Percentiles rank a stretch among this genome's conserved stretches.
Evolutionary conservation across 83 land plant species (phyloP).

Genomic region (Picea abies): DNA sequence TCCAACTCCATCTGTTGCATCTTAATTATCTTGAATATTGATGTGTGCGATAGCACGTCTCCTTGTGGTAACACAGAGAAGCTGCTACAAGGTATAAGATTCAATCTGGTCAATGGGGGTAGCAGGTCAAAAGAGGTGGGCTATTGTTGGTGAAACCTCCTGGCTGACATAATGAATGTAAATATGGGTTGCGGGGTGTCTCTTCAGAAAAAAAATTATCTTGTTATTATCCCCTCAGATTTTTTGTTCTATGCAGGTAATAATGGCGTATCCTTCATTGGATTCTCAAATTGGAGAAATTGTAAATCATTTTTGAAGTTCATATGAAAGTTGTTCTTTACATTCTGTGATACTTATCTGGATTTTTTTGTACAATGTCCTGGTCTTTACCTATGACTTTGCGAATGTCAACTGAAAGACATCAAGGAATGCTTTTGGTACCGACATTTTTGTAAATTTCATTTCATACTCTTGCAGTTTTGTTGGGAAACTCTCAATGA

Average conservation of each 20-base stretch:
- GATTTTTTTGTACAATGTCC: too few relatives aligned
- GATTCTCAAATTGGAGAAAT: constrained; percentile 25
- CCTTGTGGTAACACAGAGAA: background rate
- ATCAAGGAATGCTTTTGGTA: too few relatives aligned
- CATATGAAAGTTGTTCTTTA: constrained; percentile 8
- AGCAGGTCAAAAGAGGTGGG: background rate
- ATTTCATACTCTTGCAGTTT: too few relatives aligned
- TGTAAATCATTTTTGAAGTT: constrained; percentile 20
- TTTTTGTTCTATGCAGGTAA: constrained; percentile 20
- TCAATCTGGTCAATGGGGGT: background rate
- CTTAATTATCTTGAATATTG: background rate
- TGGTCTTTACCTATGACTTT: too few relatives aligned
- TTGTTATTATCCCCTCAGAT: constrained; percentile 3
- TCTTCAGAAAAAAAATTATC: background rate
- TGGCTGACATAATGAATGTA: constrained; percentile 17
- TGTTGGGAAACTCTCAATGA: too few relatives aligned
- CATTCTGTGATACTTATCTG: too few relatives aligned
- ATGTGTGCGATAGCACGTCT: background rate
- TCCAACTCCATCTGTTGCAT: background rate
- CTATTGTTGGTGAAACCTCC: background rate
- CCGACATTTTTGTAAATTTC: too few relatives aligned
- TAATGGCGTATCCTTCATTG: constrained; percentile 17
- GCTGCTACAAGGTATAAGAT: constrained; percentile 1
- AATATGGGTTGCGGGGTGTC: constrained; percentile 14
- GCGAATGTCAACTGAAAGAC: too few relatives aligned